These are phyloP conservation scores for Penicillium sp. DNA, from an alignment of 2,329 filamentous ascomycete genomes.

Conservation along the genomic window DNA sequence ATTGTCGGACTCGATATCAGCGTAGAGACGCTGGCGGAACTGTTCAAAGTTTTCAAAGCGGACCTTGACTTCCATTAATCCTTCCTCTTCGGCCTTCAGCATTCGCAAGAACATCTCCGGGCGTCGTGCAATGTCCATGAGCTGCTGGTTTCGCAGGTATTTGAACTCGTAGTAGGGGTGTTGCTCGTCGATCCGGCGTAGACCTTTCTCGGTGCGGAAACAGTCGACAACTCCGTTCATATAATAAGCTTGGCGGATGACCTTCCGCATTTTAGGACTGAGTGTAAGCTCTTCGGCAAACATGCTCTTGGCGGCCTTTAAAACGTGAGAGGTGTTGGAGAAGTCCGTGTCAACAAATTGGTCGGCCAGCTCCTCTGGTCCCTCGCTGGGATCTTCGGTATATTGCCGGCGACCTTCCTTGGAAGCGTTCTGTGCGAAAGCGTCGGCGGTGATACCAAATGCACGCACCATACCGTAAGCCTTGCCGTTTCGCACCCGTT, in stretches of 20 bases:
- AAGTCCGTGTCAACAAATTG: constrained; percentile 70
- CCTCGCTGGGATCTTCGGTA: constrained; percentile 76
- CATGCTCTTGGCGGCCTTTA: constrained; percentile 78
- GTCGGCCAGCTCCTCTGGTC: constrained; percentile 85
- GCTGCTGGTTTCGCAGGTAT: constrained; percentile 86
- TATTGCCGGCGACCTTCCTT: constrained; percentile 74
- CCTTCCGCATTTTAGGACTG: constrained; percentile 85
- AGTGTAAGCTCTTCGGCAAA: constrained; percentile 87
- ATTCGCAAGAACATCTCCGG: constrained; percentile 94
- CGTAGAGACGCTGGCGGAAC: constrained; percentile 73
- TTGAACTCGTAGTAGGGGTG: constrained; percentile 98
- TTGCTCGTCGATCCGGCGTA: constrained; percentile 89
- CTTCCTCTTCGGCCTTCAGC: constrained; percentile 95
- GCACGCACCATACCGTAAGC: constrained; percentile 81
- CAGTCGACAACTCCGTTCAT: constrained; percentile 81
- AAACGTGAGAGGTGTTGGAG: constrained; percentile 69
- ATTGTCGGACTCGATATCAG: constrained; percentile 89
- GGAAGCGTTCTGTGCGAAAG: constrained; percentile 81
- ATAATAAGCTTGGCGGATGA: constrained; percentile 80
- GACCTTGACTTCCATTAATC: constrained; percentile 81
- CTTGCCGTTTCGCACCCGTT: constrained; percentile 76
- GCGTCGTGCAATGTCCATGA: constrained; percentile 73
- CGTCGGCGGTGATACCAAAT: constrained; percentile 85
- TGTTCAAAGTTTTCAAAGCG: constrained; percentile 71
- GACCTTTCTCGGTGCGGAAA: constrained; percentile 85